Evolutionary conservation across 2,329 filamentous ascomycete species (phyloP).

Genomic region (Scytalidium sp.): DNA sequence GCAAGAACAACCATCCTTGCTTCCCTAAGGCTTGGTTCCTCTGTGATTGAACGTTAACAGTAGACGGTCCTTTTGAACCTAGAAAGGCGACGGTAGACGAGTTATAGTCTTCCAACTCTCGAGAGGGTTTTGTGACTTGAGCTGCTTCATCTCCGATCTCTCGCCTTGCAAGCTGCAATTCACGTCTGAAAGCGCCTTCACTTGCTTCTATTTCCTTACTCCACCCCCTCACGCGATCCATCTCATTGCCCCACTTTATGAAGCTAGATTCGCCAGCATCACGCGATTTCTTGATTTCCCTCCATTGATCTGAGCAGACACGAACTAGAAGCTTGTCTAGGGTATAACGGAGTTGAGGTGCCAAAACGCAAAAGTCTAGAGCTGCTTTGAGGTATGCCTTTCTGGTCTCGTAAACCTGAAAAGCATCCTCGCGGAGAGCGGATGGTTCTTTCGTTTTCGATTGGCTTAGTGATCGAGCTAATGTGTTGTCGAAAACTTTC

Average conservation of each 20-base stretch:
- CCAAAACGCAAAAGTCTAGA: slow-evolving; percentile 88
- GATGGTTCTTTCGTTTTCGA: slow-evolving; percentile 94
- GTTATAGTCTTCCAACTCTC: slow-evolving; percentile 91
- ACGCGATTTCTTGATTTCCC: slow-evolving; percentile 72
- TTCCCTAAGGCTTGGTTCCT: slow-evolving; percentile 68
- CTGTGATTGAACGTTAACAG: slow-evolving; percentile 38
- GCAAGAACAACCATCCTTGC: slow-evolving; percentile 90
- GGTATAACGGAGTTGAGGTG: slow-evolving; percentile 78
- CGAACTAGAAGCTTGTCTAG: slow-evolving; percentile 85
- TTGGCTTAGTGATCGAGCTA: slow-evolving; percentile 79
- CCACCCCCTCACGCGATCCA: slow-evolving; percentile 92
- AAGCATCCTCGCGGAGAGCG: slow-evolving; percentile 88
- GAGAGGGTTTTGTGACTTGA: slow-evolving; percentile 70
- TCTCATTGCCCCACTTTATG: slow-evolving; percentile 69
- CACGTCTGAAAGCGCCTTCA: slow-evolving; percentile 79
- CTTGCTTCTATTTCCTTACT: slow-evolving; percentile 88
- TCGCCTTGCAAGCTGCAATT: slow-evolving; percentile 74
- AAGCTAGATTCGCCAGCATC: slow-evolving; percentile 62
- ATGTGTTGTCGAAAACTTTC: slow-evolving; percentile 76
- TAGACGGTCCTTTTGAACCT: slow-evolving; percentile 65
- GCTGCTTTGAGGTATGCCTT: slow-evolving; percentile 88
- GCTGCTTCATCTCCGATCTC: slow-evolving; percentile 80
- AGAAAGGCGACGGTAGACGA: slow-evolving; percentile 86
- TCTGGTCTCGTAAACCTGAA: slow-evolving; percentile 88
- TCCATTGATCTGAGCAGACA: slow-evolving; percentile 83